These are phyloP conservation scores for Coemansia sp. DNA, from an alignment of 192 early-diverging fungal species.

Conservation along the genomic window DNA sequence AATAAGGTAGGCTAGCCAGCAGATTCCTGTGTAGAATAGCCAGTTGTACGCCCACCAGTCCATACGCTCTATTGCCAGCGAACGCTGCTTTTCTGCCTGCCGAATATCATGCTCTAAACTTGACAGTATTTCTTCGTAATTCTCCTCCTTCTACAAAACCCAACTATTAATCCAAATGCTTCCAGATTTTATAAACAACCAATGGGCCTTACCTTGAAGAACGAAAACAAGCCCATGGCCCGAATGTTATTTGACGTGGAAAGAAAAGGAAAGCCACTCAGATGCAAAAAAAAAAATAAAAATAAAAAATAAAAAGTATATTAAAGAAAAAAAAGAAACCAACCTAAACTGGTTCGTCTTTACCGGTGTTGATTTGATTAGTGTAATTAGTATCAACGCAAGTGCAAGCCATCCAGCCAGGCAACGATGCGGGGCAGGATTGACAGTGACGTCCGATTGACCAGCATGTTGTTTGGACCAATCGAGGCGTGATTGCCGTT, in stretches of 20 bases:
- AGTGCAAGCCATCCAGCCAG: conserved; percentile 47
- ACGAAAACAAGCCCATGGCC: conserved; percentile 34
- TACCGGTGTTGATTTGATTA: not conserved
- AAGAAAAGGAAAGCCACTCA: not conserved
- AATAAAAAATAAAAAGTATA: not conserved
- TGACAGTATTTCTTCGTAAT: conserved; percentile 63
- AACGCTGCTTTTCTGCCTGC: conserved; percentile 43
- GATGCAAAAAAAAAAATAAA: conserved; percentile 5
- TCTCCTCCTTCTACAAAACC: conserved; percentile 36
- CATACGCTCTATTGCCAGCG: conserved; percentile 20
- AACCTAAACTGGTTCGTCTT: not conserved
- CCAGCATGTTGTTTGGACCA: not conserved
- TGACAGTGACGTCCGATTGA: conserved; percentile 18
- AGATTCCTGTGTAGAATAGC: conserved; percentile 39
- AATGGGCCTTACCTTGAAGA: conserved; percentile 26
- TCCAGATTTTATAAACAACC: no score
- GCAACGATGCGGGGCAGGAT: conserved; percentile 24
- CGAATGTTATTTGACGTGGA: no score
- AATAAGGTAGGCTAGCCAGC: conserved; percentile 34
- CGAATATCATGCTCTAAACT: conserved; percentile 59
- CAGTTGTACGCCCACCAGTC: conserved; percentile 38
- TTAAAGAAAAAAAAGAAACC: not conserved
- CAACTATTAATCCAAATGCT: not conserved
- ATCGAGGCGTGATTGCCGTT: not conserved
- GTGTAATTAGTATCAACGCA: conserved; percentile 19